Base-by-base conservation (phyloP, 768 basidiomycete genomes). In the Cystobasidium onofrii region DNA sequence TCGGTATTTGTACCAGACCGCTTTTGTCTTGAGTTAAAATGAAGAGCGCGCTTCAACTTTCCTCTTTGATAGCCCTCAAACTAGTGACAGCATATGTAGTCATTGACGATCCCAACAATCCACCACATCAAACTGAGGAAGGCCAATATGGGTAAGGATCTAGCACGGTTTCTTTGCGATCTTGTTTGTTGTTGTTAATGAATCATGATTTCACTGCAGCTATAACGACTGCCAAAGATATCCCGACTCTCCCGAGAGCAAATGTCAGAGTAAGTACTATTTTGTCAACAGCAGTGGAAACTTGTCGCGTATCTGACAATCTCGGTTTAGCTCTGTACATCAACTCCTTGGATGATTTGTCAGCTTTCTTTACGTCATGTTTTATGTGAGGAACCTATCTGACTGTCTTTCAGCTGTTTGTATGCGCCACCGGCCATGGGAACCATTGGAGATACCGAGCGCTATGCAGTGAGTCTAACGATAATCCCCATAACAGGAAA, bases 371-470 rank as follows among this genome's bases (percentile, higher is more conserved):
- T 2, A 25, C 9, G 27, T 27, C 23, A 31, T 33, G 33, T 1
- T 25, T 18, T 2, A 13, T 13, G 27, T 54, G 17, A 7, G n/a
- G 20, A 54, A 31, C 43, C 55, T 25, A 39, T 52, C 23, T 36
- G 25, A 27, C 23, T 20, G 1, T 13, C 17, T 6, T 69, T 73
- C 64, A 66, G 72, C 43, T 76, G 74, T 74, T 63, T 73, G 9
- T 71, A n/a, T 60, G 75, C 50, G 41, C 77, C 69, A 62, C 76
- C 72, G 25, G 54, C 33, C 36, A 61, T 64, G 52, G 77, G 46
- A 1, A 81, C 67, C 83, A 84, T 15, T 80, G 87, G 84, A 39
- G 84, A 88, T 74, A 85, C 85, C 1, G 91, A 92, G 87, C 85
- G 82, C 44, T 81, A 84, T 62, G 83, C 46, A n/a, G 46, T 50